Evolutionary conservation across 2,329 filamentous ascomycete genomes (phyloP).

Genomic region (Curvularia verruculosa): DNA sequence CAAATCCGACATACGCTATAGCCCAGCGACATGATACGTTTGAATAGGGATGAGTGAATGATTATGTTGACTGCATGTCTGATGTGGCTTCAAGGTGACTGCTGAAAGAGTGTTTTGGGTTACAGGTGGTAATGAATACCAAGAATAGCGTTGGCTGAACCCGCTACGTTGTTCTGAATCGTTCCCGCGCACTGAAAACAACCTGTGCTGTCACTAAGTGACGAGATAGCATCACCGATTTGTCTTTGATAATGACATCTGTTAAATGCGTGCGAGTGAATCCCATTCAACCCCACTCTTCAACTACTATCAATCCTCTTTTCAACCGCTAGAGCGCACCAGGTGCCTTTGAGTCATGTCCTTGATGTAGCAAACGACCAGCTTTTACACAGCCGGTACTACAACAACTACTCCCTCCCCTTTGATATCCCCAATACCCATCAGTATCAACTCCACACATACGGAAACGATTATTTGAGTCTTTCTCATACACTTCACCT

Average conservation of each 20-base stretch:
- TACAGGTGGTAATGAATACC: too few relatives aligned
- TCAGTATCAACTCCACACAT: neutral
- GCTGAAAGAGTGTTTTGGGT: too few relatives aligned
- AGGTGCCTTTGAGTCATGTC: neutral
- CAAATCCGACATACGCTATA: too few relatives aligned
- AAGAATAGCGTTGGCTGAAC: neutral
- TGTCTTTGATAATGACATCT: neutral
- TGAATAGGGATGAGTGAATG: too few relatives aligned
- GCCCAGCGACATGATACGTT: too few relatives aligned
- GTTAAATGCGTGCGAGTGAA: neutral
- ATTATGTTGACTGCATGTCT: too few relatives aligned
- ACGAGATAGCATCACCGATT: neutral
- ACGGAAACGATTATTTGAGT: neutral
- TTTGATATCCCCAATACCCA: neutral
- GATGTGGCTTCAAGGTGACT: too few relatives aligned
- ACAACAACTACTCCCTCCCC: too few relatives aligned
- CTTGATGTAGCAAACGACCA: neutral
- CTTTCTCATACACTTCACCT: neutral
- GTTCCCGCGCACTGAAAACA: neutral
- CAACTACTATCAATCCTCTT: neutral
- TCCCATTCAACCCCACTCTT: neutral
- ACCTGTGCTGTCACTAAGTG: neutral
- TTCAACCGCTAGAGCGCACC: neutral
- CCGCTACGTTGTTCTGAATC: too few relatives aligned
- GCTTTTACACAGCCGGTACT: too few relatives aligned